Evolutionary conservation across 2,329 filamentous ascomycete species (phyloP), one percentile per base, ranked within the genome.

Genomic region (Scytalidium sp.): DNA sequence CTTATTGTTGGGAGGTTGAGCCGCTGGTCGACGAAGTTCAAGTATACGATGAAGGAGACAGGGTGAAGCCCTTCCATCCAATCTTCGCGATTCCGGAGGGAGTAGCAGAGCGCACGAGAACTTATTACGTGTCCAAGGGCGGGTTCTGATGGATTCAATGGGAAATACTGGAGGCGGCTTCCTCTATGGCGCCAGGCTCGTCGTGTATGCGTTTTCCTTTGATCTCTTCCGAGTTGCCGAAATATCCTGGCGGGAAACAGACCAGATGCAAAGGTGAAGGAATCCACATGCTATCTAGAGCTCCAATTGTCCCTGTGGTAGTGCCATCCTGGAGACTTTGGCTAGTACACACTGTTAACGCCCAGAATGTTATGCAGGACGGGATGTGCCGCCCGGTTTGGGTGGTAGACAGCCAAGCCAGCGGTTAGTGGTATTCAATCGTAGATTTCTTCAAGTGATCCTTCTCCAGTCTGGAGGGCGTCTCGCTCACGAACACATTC

Each of bases 31-130:
- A 75, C 47, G 79, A 78, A 43, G 74, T 74, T 54, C 82, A 83
- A 58, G 76, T 88, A 45, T 90, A 88, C 69, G 84, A 89, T 52
- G 79, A 87, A 60, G 71, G 75, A 50, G 90, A 96, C 71, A 74
- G 82, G 39, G 76, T 96, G 46, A 74, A 72, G 46, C 74, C 86
- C 15, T 78, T 90, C 36, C 90, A 97, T 69, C 93, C 93, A 2
- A 80, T 97, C 21, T 97, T 90, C 70, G 87, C 89, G 54, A 85
- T 97, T 57, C 88, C 91, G 3, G 83, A 87, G 67, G 75, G 80
- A 20, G 50, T 55, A 41, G 62, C 61, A 25, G 63, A 66, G 50
- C 49, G 56, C 44, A 61, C 56, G 42, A 57, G 57, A 49, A 51
- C 49, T 23, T 61, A 66, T 53, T 67, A 63, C 46, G 50, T 55